These are phyloP conservation scores for Candida caryicola DNA, from an alignment of 805 yeast genomes.

Conservation along the genomic window DNA sequence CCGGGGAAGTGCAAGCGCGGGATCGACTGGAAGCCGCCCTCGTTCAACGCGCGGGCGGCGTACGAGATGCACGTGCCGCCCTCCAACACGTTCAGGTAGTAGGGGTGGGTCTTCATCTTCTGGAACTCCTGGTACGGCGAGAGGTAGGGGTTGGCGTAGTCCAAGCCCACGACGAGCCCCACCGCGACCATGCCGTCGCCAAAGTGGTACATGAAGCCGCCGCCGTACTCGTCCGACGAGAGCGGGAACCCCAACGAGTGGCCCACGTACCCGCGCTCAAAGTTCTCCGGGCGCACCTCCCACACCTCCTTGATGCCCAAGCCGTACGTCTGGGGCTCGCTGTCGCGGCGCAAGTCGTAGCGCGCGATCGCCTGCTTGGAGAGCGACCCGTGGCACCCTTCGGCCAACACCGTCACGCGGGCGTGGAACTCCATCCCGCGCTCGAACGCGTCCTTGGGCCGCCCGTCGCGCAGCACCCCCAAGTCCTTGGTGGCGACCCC, in stretches of 20 bases:
- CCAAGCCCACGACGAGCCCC: slow-evolving; percentile 93
- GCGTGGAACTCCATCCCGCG: slow-evolving; percentile 97
- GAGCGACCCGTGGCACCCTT: slow-evolving; percentile 97
- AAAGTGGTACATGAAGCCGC: slow-evolving; percentile 96
- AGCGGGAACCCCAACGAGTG: slow-evolving; percentile 93
- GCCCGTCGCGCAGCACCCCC: slow-evolving; percentile 76
- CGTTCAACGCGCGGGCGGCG: slow-evolving; percentile 95
- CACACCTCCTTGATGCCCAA: slow-evolving; percentile 95
- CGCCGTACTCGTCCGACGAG: slow-evolving; percentile 75
- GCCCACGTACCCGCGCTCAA: slow-evolving; percentile 73
- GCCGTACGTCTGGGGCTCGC: slow-evolving; percentile 87
- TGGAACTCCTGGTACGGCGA: slow-evolving; percentile 97
- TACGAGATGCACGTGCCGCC: slow-evolving; percentile 93
- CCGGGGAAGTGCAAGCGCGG: slow-evolving; percentile 94
- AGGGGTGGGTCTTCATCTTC: slow-evolving; percentile 88
- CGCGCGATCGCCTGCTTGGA: slow-evolving; percentile 72
- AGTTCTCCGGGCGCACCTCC: slow-evolving; percentile 85
- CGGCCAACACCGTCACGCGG: slow-evolving; percentile 84
- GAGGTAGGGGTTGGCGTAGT: slow-evolving; percentile 90
- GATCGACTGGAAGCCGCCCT: slow-evolving; percentile 93
- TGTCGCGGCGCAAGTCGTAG: slow-evolving; percentile 62
- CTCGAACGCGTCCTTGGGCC: slow-evolving; percentile 81
- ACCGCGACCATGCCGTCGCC: slow-evolving; percentile 90
- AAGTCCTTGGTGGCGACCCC: slow-evolving; percentile 95
- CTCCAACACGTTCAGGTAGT: slow-evolving; percentile 64